Evolutionary conservation across 768 basidiomycete species (phyloP).

Genomic region (Suillus subaureus): DNA sequence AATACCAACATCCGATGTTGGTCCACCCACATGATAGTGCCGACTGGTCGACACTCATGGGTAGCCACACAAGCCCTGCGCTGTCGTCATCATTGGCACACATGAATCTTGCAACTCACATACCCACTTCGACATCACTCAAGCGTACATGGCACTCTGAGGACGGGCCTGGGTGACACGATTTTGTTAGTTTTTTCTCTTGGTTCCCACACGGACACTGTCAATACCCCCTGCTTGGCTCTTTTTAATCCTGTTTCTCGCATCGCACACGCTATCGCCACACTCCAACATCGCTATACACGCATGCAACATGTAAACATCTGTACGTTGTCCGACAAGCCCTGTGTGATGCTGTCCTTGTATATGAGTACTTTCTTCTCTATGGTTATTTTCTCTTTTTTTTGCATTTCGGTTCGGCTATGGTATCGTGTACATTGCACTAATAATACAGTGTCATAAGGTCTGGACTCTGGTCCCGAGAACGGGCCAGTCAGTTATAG

Average conservation of each 20-base stretch:
- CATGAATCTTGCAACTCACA: conserved; percentile 15
- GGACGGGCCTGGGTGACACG: conserved; percentile 12
- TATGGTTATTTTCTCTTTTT: background rate
- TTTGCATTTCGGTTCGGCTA: background rate
- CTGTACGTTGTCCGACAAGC: background rate
- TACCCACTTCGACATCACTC: conserved; percentile 19
- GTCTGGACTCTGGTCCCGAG: background rate
- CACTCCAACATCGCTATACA: background rate
- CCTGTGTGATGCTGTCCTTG: background rate
- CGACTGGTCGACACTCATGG: background rate
- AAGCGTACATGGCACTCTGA: conserved; percentile 32
- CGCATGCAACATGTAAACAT: conserved; percentile 4
- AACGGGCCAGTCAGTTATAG: background rate
- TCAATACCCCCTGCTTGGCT: background rate
- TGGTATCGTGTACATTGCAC: conserved; percentile 1
- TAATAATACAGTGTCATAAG: conserved; percentile 7
- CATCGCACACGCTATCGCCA: conserved; percentile 2
- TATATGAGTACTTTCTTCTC: background rate
- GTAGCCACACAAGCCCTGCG: conserved; percentile 15
- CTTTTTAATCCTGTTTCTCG: background rate
- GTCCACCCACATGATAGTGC: conserved; percentile 4
- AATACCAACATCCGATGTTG: conserved; percentile 13
- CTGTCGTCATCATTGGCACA: conserved; percentile 32
- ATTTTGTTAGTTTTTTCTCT: conserved; percentile 2
- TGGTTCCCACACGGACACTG: conserved; percentile 2